These are phyloP conservation scores for Discostella pseudostelligera DNA, from an alignment of 108 stramenopile species.

Conservation along the genomic window DNA sequence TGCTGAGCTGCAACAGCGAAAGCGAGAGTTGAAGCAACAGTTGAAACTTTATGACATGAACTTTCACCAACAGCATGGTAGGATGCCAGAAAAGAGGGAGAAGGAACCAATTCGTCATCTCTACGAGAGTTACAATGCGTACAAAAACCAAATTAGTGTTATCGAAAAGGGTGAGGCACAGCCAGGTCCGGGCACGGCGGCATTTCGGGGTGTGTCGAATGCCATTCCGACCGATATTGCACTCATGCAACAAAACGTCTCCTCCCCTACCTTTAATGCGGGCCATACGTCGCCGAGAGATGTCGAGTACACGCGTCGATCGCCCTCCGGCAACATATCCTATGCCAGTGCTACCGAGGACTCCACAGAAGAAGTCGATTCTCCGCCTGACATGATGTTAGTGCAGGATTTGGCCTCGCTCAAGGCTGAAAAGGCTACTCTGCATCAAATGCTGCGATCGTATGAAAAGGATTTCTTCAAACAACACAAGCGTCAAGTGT, in stretches of 20 bases:
- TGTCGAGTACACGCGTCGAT: background rate
- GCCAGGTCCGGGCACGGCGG: constrained; percentile 44
- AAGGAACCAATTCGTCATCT: constrained; percentile 98
- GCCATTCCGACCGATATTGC: constrained; percentile 28
- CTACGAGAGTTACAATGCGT: constrained; percentile 92
- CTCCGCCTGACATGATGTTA: constrained; percentile 23
- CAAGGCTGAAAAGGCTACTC: constrained; percentile 75
- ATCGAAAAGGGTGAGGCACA: constrained; percentile 65
- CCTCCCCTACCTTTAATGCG: constrained; percentile 16
- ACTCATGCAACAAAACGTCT: constrained; percentile 16
- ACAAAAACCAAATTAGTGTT: constrained; percentile 77
- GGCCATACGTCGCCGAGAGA: no score
- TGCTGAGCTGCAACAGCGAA: constrained; percentile 67
- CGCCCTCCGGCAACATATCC: constrained; percentile 6
- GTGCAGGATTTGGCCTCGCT: constrained; percentile 71
- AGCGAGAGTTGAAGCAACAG: constrained; percentile 83
- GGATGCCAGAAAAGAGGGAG: constrained; percentile 93
- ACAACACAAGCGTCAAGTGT: constrained; percentile 84
- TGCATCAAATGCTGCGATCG: constrained; percentile 87
- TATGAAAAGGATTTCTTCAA: constrained; percentile 89
- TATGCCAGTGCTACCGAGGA: background rate
- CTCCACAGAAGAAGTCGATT: background rate
- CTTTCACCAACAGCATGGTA: constrained; percentile 77
- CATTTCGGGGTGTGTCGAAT: constrained; percentile 38
- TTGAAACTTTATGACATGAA: constrained; percentile 92